Evolutionary conservation across 805 yeast genomes (phyloP).

Genomic region (Grigorovia yakushimaensis): DNA sequence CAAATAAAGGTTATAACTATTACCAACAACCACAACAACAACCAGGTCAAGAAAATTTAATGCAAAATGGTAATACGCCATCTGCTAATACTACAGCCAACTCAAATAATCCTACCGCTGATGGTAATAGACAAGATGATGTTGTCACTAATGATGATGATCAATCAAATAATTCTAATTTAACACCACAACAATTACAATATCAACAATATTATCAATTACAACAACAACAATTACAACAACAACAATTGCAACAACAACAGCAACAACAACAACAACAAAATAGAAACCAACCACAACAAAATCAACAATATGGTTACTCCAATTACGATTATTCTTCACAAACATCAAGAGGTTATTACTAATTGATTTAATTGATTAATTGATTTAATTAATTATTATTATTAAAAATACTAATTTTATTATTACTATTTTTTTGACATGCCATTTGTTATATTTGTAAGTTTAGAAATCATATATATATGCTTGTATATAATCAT

Average conservation of each 20-base stretch:
- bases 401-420: no score
- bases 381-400: no score
- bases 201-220: constrained; percentile 28
- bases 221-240: constrained; percentile 22
- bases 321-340: constrained; percentile 27
- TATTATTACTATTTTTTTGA: no score
- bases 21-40: constrained; percentile 7
- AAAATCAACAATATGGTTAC: constrained; percentile 21
- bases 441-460: background rate
- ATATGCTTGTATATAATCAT: background rate
- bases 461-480: background rate
- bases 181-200: constrained; percentile 20
- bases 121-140: constrained; percentile 4
- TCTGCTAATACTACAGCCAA: background rate
- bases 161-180: constrained; percentile 3
- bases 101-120: background rate
- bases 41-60: constrained; percentile 10
- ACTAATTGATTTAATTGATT: constrained; percentile 15
- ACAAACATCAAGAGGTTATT: constrained; percentile 28
- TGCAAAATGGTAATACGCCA: background rate
- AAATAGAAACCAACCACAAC: constrained; percentile 22
- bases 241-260: constrained; percentile 21
- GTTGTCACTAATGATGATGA: constrained; percentile 7
- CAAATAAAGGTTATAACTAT: background rate
- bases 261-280: constrained; percentile 15